A percentile compares a stretch with the other conserved stretches of the same genome.
These are phyloP conservation scores for Fusarium multiceps DNA, from an alignment of 2,329 filamentous ascomycete species.

Conservation along the genomic window DNA sequence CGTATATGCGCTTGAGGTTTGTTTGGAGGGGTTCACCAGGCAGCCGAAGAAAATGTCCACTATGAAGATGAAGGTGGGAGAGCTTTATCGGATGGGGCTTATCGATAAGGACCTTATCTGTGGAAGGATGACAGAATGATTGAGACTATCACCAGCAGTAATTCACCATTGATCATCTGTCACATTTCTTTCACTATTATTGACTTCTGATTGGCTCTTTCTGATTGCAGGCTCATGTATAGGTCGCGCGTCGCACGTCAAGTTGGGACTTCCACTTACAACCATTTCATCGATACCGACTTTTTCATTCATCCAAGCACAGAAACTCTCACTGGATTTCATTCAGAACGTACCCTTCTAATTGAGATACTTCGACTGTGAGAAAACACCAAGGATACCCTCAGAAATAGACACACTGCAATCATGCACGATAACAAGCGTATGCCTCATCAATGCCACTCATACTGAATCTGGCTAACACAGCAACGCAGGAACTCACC, in stretches of 20 bases:
- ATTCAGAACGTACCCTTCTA: not conserved
- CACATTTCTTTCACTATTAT: not conserved
- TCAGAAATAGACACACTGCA: not conserved
- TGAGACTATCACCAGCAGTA: not conserved
- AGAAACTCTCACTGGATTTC: not conserved
- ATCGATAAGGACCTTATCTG: constrained; percentile 37
- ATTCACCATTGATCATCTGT: rapidly evolving
- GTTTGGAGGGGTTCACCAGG: constrained; percentile 39
- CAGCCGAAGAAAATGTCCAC: constrained; percentile 39
- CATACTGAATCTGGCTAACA: constrained; percentile 26
- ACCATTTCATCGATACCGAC: not conserved
- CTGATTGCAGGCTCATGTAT: not conserved
- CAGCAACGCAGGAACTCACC: constrained; percentile 75
- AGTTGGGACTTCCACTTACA: not conserved
- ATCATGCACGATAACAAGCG: constrained; percentile 53
- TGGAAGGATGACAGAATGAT: not conserved
- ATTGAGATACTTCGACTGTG: not conserved
- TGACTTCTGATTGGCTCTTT: not conserved
- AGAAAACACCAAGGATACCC: not conserved
- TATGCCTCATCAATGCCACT: constrained; percentile 36
- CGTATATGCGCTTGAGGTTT: constrained; percentile 3
- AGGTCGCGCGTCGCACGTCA: not conserved
- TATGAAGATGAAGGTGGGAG: constrained; percentile 31
- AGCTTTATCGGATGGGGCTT: constrained; percentile 34
- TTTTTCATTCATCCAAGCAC: not conserved